Base-by-base conservation (phyloP, 2,329 filamentous ascomycete genomes). In the Botrytis fragariae region DNA sequence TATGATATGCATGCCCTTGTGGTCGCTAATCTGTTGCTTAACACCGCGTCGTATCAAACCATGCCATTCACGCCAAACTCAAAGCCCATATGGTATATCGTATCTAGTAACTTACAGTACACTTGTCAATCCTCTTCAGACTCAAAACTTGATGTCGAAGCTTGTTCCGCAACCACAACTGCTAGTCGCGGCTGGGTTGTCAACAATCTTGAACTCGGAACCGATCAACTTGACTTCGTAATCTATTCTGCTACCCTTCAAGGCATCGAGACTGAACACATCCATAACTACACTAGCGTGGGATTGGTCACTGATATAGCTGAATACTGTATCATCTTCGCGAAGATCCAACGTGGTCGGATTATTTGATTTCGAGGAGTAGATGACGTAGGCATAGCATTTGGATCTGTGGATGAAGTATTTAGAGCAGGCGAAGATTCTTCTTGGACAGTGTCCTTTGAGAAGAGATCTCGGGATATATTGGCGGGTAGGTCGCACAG, bases 151-250 rank as follows among this genome's bases (percentile, higher is more conserved):
- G 77, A 98, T 94, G 84, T 98, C 96, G 83, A 99, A 99, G 81
- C 95, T 98, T 25, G 95, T 98, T 12, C 96, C 96, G 83, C 96
- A 99, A 1, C 96, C 96, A 84, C 96, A 99, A 82, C 93, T 97
- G 83, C 95, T 98, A 73, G 92, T 94, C 7, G 96, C 96, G 59
- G 90, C 86, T 0, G 96, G 96, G 80, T 98, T 99, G 79, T 97
- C 95, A 74, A 94, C 91, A 80, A 99, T 94, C 86, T 97, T 97
- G 83, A 99, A 99, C 84, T 98, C 95, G 79, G 91, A 93, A 39
- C 92, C 92, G 80, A 98, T 98, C 83, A 99, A 85, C 85, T 98
- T 96, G 88, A 93, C 96, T 0, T 95, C 98, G 80, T 95, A 99
- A 81, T 99, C 96, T 54, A 99, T 91, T 81, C 95, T 98, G 84